Base-by-base conservation (phyloP, 495 filamentous ascomycete species). In the Tetracladium setigerum region DNA sequence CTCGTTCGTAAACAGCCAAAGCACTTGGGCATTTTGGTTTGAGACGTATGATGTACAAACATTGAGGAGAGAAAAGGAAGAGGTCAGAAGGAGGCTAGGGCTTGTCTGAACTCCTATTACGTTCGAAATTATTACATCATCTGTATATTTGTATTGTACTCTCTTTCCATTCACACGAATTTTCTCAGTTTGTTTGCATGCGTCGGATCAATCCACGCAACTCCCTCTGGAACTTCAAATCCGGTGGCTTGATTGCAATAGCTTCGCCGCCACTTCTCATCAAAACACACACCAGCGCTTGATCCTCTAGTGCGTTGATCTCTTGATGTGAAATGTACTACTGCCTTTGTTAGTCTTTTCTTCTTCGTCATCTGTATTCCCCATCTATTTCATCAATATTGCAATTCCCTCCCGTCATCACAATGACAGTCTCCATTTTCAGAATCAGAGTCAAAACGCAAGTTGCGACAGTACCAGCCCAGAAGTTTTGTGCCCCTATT, bases 171-270 rank as follows among this genome's bases (percentile, higher is more conserved):
- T 27, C 22, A 7, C 7, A 7, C 22, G 22, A 7, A 27, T 27
- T 3, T 27, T 7, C 7, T 27, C 22, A 27, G 3, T 27, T 27
- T 7, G 18, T 47, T 41, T n/a, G 33, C 43, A 54, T 67, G 64
- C 19, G 64, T 67, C 10, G 61, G 64, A 49, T 67, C 63, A 38
- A 67, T 59, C 63, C 64, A 67, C 39, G 61, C 61, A 16, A 67
- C 63, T 6, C 45, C 54, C 49, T 61, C 60, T 12, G 63, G 61
- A 30, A 53, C 59, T 52, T 67, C 14, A 67, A 32, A 41, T 63
- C 62, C 12, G 58, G 58, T 16, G 66, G 40, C 45, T 67, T 67
- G 31, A 66, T 44, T 4, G 63, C 64, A 16, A 66, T 49, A 16
- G 64, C 63, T 34, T 67, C 63, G 30, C 50, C 52, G 47, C 66